A percentile compares a stretch with the other conserved stretches of the same genome.
Evolutionary conservation across 306 rosid genomes (phyloP).

Genomic region (Geum urbanum): DNA sequence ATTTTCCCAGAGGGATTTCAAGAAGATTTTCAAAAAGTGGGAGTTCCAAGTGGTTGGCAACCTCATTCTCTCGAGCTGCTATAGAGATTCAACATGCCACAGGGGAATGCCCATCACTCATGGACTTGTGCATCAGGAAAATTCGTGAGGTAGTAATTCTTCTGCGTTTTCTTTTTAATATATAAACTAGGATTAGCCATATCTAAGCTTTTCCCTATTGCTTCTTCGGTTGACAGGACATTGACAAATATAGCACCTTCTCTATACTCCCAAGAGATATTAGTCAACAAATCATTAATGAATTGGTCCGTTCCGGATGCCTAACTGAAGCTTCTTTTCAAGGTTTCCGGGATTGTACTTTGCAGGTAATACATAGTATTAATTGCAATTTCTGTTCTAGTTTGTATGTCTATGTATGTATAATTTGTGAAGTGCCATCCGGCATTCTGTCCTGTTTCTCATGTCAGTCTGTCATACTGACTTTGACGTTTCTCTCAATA

Average conservation of each 20-base stretch:
- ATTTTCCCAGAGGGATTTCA: slow-evolving; percentile 39
- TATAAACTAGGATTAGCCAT: neutral
- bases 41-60: slow-evolving; percentile 84
- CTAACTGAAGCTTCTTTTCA: slow-evolving; percentile 48
- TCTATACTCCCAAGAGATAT: slow-evolving; percentile 79
- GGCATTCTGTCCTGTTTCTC: neutral
- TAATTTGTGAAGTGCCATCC: neutral
- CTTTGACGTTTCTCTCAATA: slow-evolving; percentile 6
- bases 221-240: slow-evolving; percentile 51
- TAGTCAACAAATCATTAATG: slow-evolving; percentile 79
- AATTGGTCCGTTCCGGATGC: slow-evolving; percentile 50
- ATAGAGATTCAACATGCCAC: slow-evolving; percentile 38
- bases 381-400: slow-evolving; percentile 7
- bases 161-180: neutral
- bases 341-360: slow-evolving; percentile 83
- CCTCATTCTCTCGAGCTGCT: slow-evolving; percentile 58
- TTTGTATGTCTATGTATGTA: neutral
- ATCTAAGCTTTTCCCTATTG: slow-evolving; percentile 25
- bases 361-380: slow-evolving; percentile 56
- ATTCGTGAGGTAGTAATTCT: slow-evolving; percentile 51
- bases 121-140: slow-evolving; percentile 65
- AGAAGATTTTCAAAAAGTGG: slow-evolving; percentile 68
- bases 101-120: slow-evolving; percentile 60
- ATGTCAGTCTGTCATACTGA: slow-evolving; percentile 24
- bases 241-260: slow-evolving; percentile 48